phyloP scores from a whole-genome alignment of 164 flowering plant species.

The Nelumbo lutea region DNA sequence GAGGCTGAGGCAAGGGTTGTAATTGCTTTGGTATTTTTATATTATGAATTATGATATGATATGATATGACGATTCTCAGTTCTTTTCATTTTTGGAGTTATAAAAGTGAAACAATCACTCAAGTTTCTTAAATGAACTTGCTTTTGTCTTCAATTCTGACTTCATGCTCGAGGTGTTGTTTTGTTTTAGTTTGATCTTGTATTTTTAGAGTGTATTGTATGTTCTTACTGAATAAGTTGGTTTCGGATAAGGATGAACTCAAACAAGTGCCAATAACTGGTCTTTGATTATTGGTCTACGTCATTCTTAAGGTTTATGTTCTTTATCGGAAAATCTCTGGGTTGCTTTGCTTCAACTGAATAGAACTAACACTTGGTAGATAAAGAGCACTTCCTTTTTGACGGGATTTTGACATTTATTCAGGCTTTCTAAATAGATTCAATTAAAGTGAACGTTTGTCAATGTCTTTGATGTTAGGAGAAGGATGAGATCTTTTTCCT shows the following conservation, averaged over 20 bases:
- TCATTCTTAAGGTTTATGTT: no score
- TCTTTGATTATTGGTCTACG: background rate
- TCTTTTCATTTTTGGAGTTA: background rate
- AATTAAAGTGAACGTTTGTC: no score
- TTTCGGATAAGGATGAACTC: background rate
- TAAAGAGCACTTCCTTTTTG: background rate
- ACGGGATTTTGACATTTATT: no score
- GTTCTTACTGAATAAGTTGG: background rate
- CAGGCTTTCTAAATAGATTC: no score
- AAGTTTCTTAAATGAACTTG: background rate
- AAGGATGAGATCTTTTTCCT: background rate
- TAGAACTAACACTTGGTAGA: background rate
- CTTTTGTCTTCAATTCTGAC: background rate
- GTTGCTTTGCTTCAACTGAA: background rate
- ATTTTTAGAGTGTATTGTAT: no score
- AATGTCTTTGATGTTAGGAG: no score
- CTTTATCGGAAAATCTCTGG: background rate
- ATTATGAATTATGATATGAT: no score
- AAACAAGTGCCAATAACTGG: background rate
- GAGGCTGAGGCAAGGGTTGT: background rate
- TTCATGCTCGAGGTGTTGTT: no score
- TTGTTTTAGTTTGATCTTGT: background rate
- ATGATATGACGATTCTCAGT: background rate
- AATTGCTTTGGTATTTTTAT: background rate
- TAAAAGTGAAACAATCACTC: background rate